Evolutionary conservation across 805 yeast species (phyloP).

Genomic region (Metschnikowia lachancei): DNA sequence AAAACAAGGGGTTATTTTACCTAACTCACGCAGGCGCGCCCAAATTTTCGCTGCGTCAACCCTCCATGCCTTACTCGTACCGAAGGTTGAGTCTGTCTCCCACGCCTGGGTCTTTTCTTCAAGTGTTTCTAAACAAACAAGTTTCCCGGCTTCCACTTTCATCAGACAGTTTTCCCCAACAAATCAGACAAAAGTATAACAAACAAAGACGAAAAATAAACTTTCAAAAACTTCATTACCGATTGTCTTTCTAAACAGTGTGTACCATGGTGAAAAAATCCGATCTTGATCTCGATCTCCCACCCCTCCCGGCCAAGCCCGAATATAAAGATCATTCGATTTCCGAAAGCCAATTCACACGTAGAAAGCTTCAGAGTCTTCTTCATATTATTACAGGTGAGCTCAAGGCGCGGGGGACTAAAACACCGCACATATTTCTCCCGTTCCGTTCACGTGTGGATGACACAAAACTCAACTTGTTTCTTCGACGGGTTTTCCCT

Average conservation of each 20-base stretch:
- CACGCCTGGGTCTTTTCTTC: not conserved
- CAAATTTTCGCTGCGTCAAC: not conserved
- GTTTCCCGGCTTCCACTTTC: not conserved
- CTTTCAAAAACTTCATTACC: too few relatives aligned
- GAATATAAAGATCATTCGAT: conserved; percentile 12
- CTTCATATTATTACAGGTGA: conserved; percentile 72
- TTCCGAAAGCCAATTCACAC: conserved; percentile 44
- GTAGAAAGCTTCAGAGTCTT: conserved; percentile 64
- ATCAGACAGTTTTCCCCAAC: not conserved
- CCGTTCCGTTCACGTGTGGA: conserved; percentile 74
- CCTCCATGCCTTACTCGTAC: not conserved
- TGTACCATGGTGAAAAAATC: conserved; percentile 4
- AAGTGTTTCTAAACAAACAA: not conserved
- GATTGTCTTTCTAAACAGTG: not conserved
- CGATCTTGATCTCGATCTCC: conserved; percentile 19
- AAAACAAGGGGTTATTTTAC: not conserved
- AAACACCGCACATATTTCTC: conserved; percentile 69
- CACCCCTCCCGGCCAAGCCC: conserved; percentile 14
- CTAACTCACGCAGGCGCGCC: not conserved
- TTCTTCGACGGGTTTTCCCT: conserved; percentile 59
- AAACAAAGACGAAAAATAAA: too few relatives aligned
- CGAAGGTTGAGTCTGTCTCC: not conserved
- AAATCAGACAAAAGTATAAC: not conserved
- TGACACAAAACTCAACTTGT: conserved; percentile 55
- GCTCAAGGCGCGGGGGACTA: conserved; percentile 56